A percentile compares a stretch with the other conserved stretches of the same genome.
Evolutionary conservation across 1,284 basidiomycete species (phyloP).

Genomic region (Sphagnurus paluster): DNA sequence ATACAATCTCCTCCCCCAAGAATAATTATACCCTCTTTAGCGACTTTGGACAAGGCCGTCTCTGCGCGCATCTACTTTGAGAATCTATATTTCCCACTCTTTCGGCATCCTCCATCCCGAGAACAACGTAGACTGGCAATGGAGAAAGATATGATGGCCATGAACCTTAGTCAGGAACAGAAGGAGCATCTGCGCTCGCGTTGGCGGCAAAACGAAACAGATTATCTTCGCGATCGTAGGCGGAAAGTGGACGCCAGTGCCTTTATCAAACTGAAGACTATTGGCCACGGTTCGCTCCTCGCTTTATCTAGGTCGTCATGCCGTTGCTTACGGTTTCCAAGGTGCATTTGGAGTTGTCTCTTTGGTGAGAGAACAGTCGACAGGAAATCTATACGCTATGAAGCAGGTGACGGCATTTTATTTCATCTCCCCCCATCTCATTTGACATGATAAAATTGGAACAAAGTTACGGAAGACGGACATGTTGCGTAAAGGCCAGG

Average conservation of each 20-base stretch:
- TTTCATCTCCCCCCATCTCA: conserved; percentile 19
- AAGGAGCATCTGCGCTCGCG: conserved; percentile 73
- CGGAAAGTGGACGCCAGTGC: conserved; percentile 81
- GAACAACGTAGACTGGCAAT: conserved; percentile 84
- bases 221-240: conserved; percentile 83
- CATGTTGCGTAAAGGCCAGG: conserved; percentile 98
- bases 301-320: conserved; percentile 17
- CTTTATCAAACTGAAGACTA: conserved; percentile 91
- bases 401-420: conserved; percentile 72
- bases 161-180: conserved; percentile 69
- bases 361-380: conserved; percentile 81
- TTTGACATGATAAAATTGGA: conserved; percentile 16
- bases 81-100: conserved; percentile 91
- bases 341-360: conserved; percentile 96
- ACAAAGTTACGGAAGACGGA: conserved; percentile 91
- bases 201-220: conserved; percentile 87
- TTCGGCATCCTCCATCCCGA: conserved; percentile 81
- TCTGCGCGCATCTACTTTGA: conserved; percentile 95
- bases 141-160: conserved; percentile 82
- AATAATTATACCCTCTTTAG: conserved; percentile 78
- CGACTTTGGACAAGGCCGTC: conserved; percentile 91
- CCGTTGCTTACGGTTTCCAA: conserved; percentile 32
- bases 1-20: conserved; percentile 43
- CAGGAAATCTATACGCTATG: conserved; percentile 90
- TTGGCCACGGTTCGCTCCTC: conserved; percentile 80